These are phyloP conservation scores for Capronia epimyces DNA, from an alignment of 2,329 filamentous ascomycete genomes.

Conservation along the genomic window DNA sequence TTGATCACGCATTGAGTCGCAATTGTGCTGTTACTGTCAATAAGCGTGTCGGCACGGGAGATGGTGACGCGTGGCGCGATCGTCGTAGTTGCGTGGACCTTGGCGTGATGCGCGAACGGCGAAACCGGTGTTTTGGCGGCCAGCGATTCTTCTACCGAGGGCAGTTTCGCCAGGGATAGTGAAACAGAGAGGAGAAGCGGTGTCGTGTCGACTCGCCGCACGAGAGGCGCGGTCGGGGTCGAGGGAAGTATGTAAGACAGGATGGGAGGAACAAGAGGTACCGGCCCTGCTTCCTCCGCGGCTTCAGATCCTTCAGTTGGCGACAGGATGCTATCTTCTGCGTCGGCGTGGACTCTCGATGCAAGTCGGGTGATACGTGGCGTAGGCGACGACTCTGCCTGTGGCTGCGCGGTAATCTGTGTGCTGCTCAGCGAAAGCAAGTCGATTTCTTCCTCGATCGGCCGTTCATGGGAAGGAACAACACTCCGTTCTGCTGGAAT, in stretches of 20 bases:
- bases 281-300: constrained; percentile 16
- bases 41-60: constrained; percentile 71
- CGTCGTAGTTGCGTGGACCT: constrained; percentile 76
- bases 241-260: constrained; percentile 53
- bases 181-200: constrained; percentile 75
- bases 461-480: constrained; percentile 36
- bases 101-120: constrained; percentile 70
- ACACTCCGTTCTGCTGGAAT: constrained; percentile 1
- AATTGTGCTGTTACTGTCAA: constrained; percentile 83
- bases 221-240: constrained; percentile 54
- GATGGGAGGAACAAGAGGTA: constrained; percentile 26
- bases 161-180: constrained; percentile 78
- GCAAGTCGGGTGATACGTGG: constrained; percentile 29
- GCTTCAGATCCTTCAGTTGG: constrained; percentile 17
- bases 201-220: constrained; percentile 83
- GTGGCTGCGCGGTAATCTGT: constrained; percentile 33
- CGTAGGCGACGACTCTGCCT: constrained; percentile 12
- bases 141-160: constrained; percentile 52
- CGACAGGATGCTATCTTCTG: constrained; percentile 22
- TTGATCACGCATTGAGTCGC: constrained; percentile 90
- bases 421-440: constrained; percentile 51
- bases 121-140: constrained; percentile 57
- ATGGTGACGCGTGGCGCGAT: constrained; percentile 77
- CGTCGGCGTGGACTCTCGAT: constrained; percentile 31
- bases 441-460: constrained; percentile 51